Conservation (phyloP, 2,329 filamentous ascomycete species). For the Cylindrodendrum hubeiense region DNA sequence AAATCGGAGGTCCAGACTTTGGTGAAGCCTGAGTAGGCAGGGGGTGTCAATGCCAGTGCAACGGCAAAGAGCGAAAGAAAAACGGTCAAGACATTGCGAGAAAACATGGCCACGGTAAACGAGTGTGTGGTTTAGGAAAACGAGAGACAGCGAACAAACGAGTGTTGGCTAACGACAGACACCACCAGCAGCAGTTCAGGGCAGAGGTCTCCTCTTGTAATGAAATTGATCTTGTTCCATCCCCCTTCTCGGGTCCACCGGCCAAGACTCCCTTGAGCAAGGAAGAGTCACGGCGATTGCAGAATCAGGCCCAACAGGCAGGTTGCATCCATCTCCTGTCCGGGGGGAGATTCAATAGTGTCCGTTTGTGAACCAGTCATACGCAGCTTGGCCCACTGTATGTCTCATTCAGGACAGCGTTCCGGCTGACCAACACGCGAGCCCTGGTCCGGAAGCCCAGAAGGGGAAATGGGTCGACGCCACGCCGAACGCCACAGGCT, state of each 20-base stretch:
- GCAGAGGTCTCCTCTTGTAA: slow-evolving; percentile 5
- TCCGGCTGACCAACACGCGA: slow-evolving; percentile 5
- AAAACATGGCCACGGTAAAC: slow-evolving; percentile 38
- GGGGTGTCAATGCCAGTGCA: slow-evolving; percentile 52
- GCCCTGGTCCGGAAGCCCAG: neutral
- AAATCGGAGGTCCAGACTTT: slow-evolving; percentile 60
- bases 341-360: neutral
- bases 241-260: slow-evolving; percentile 12
- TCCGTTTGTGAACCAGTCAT: slow-evolving; percentile 2
- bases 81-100: slow-evolving; percentile 36
- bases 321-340: neutral
- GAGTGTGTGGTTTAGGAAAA: neutral
- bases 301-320: neutral
- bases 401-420: slow-evolving; percentile 1
- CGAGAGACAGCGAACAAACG: neutral
- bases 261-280: neutral
- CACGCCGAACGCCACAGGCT: neutral
- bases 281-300: neutral
- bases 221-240: neutral
- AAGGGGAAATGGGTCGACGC: neutral
- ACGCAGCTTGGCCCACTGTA: slow-evolving; percentile 2
- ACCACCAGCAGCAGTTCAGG: neutral
- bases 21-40: slow-evolving; percentile 54
- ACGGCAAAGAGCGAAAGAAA: slow-evolving; percentile 48
- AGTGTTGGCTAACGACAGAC: slow-evolving; percentile 3